Conservation (phyloP, 2,329 filamentous ascomycete genomes). For the Thyridium curvatum region DNA sequence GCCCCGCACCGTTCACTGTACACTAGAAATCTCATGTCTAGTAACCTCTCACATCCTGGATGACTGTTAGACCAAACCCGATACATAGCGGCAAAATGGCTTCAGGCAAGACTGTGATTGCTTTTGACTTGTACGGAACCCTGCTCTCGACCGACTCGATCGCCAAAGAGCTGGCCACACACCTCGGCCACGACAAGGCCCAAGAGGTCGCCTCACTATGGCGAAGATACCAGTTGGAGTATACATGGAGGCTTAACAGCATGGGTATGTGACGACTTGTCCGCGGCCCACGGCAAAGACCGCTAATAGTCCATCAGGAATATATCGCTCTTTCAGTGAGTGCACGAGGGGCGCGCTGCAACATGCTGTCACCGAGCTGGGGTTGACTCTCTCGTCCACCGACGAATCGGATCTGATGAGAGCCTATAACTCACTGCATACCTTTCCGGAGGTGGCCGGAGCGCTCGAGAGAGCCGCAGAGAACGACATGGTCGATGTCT, state of each 20-base stretch:
- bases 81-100: constrained; percentile 12
- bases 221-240: constrained; percentile 68
- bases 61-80: no score
- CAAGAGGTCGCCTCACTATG: constrained; percentile 52
- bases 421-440: constrained; percentile 57
- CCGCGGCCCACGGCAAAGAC: no score
- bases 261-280: constrained; percentile 50
- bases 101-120: constrained; percentile 42
- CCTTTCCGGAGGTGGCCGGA: constrained; percentile 57
- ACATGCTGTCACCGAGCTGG: constrained; percentile 57
- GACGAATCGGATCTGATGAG: constrained; percentile 49
- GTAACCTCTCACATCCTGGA: no score
- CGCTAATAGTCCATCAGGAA: constrained; percentile 41
- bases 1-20: no score
- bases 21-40: no score
- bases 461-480: constrained; percentile 42
- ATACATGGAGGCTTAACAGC: constrained; percentile 69
- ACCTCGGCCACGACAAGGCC: constrained; percentile 53
- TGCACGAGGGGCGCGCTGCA: constrained; percentile 56
- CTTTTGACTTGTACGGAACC: constrained; percentile 73
- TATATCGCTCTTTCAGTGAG: constrained; percentile 55
- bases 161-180: constrained; percentile 45
- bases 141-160: constrained; percentile 68
- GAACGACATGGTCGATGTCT: constrained; percentile 41
- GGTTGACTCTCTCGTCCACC: constrained; percentile 32